Evolutionary conservation across 306 rosid genomes (phyloP), one percentile per base, ranked within the genome.

Genomic region (Medicago arabica): DNA sequence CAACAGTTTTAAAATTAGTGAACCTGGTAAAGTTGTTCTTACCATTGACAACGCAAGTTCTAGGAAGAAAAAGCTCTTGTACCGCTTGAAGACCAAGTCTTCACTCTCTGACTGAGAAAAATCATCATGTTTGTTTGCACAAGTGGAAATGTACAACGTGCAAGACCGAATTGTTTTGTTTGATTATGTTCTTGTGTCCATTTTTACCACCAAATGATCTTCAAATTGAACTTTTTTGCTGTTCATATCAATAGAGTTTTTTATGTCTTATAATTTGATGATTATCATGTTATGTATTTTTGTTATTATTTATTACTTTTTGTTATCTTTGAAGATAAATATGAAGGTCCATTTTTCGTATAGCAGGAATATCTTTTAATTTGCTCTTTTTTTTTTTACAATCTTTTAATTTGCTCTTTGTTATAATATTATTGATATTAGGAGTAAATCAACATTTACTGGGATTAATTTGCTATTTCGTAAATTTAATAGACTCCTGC

Each of bases 11-110:
- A 82, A 85, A 13, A 66, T 60, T 49, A 85, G 84, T 16, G 97
- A 93, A 50, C 74, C 96, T 13, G 98, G 98, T 3, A 89, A 87
- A 75, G 83, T 93, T 69, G 87, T 93, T 46, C 83, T 93, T 71
- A 88, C 91, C 15, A 75, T 93, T 77, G 85, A 87, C 69, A 93
- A 93, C 70, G 57, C 85, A 57, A 75, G 86, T 68, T 86, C 94
- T 36, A 93, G 86, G 90, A 93, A 89, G 93, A 93, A 93, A 85
- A 88, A 82, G 72, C 91, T 93, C 70, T 87, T 87, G 70, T 93
- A 93, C 77, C 92, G 98, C 12, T 86, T 86, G 75, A 93, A 89
- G 87, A 81, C 77, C 85, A 90, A 89, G 60, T 46, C 83, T 75
- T 62, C 83, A 25, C 77, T 80, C 36, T 75, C 82, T 49, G 83